These are phyloP conservation scores for Wickerhamiella pararugosa DNA, from an alignment of 1,139 yeast genomes.

Conservation along the genomic window DNA sequence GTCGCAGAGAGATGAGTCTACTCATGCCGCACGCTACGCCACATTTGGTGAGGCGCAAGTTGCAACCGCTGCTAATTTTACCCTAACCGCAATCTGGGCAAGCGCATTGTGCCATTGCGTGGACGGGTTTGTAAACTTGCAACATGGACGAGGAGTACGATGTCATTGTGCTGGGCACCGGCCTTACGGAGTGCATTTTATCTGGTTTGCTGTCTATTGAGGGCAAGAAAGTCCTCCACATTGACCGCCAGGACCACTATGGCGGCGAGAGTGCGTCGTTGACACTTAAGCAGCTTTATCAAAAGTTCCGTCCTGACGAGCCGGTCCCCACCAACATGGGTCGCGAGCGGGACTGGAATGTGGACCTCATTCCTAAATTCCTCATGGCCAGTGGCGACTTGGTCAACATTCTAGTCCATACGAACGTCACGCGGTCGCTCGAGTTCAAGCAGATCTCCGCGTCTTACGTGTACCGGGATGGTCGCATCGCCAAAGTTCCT, in stretches of 20 bases:
- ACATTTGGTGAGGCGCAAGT: background rate
- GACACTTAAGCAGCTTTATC: constrained; percentile 36
- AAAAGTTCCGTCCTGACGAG: constrained; percentile 29
- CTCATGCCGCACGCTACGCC: constrained; percentile 1
- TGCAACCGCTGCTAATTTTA: background rate
- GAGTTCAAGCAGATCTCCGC: constrained; percentile 95
- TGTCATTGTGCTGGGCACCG: constrained; percentile 72
- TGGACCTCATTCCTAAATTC: constrained; percentile 91
- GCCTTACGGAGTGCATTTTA: constrained; percentile 88
- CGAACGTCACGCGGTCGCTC: constrained; percentile 88
- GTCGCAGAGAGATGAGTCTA: constrained; percentile 3
- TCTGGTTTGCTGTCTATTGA: constrained; percentile 91
- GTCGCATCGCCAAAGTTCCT: constrained; percentile 90
- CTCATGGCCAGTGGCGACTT: constrained; percentile 97
- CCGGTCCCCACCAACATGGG: constrained; percentile 60
- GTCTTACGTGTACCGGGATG: constrained; percentile 81
- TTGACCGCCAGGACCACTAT: constrained; percentile 91
- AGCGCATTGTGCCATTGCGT: background rate
- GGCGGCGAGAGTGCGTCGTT: constrained; percentile 72
- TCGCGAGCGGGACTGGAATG: constrained; percentile 94
- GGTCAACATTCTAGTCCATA: constrained; percentile 86
- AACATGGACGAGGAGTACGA: constrained; percentile 92
- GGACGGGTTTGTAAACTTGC: background rate
- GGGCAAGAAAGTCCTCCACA: constrained; percentile 91
- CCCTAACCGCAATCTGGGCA: background rate